Percentiles rank a stretch among this genome's conserved stretches.
phyloP scores from a whole-genome alignment of 2,329 filamentous ascomycete genomes.

The Colletotrichum shisoi region DNA sequence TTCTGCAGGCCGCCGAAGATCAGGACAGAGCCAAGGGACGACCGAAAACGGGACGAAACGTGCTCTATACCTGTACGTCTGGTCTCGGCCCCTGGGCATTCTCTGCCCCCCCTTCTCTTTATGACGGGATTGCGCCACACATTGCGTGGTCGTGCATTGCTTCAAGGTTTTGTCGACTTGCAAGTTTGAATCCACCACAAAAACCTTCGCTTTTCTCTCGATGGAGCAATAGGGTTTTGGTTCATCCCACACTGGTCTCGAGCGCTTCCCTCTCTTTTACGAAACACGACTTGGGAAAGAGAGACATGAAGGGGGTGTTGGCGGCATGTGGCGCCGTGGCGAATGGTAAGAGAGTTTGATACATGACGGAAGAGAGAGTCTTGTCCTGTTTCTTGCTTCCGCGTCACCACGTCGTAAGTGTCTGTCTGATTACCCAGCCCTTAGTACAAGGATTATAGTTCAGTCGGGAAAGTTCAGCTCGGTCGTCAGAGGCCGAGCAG shows the following conservation, averaged over 20 bases:
- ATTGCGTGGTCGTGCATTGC: not conserved
- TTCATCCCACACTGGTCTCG: constrained; percentile 35
- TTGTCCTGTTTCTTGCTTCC: constrained; percentile 2
- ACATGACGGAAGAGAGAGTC: not conserved
- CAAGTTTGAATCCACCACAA: not conserved
- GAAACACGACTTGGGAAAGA: constrained; percentile 10
- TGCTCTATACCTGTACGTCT: constrained; percentile 10
- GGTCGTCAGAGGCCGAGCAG: not conserved
- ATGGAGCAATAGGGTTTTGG: constrained; percentile 11
- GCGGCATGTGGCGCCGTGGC: constrained; percentile 4
- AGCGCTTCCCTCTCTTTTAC: not conserved
- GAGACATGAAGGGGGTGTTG: not conserved
- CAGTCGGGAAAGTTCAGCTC: constrained; percentile 17
- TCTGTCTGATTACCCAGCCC: constrained; percentile 12
- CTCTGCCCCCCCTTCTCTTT: not conserved
- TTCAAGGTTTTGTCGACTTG: not conserved
- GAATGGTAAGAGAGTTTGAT: constrained; percentile 6
- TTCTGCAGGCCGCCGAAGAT: constrained; percentile 25
- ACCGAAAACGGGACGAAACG: constrained; percentile 25
- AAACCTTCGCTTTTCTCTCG: not conserved
- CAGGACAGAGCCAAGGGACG: constrained; percentile 21
- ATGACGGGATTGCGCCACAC: not conserved
- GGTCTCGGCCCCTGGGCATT: not conserved
- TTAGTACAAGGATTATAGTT: constrained; percentile 29
- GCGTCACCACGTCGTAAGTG: not conserved